These are phyloP conservation scores for Goffeauzyma gilvescens DNA, from an alignment of 768 basidiomycete genomes.

Conservation along the genomic window DNA sequence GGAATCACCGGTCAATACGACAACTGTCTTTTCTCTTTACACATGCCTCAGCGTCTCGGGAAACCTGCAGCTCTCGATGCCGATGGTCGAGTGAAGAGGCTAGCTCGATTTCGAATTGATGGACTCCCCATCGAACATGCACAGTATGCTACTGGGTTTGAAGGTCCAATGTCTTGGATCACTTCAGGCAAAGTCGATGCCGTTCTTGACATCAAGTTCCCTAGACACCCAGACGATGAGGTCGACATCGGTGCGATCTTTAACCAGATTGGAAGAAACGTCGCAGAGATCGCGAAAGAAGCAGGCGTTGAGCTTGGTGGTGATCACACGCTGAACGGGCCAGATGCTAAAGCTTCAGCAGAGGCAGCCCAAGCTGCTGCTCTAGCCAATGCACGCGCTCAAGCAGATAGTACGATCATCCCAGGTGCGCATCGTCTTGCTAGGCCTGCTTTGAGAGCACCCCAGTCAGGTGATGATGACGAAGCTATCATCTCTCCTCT, in stretches of 20 bases:
- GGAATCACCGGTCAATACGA: slow-evolving; percentile 94
- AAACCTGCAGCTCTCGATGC: slow-evolving; percentile 67
- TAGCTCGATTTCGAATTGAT: slow-evolving; percentile 68
- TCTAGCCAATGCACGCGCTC: slow-evolving; percentile 2
- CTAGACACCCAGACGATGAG: slow-evolving; percentile 51
- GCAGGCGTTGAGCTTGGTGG: slow-evolving; percentile 41
- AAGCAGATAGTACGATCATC: slow-evolving; percentile 39
- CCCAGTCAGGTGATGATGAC: slow-evolving; percentile 29
- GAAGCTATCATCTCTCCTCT: background rate
- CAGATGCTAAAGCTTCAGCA: slow-evolving; percentile 14
- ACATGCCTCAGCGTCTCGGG: slow-evolving; percentile 67
- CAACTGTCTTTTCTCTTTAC: slow-evolving; percentile 89
- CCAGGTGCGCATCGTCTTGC: slow-evolving; percentile 74
- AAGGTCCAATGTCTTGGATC: slow-evolving; percentile 88
- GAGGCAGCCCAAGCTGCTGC: slow-evolving; percentile 12
- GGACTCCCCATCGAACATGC: slow-evolving; percentile 92
- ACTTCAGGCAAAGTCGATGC: slow-evolving; percentile 91
- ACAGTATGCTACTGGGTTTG: slow-evolving; percentile 59
- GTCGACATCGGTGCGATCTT: slow-evolving; percentile 62
- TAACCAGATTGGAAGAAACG: slow-evolving; percentile 75
- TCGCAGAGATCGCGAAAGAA: slow-evolving; percentile 37
- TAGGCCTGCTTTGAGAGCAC: slow-evolving; percentile 64
- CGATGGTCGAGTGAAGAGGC: slow-evolving; percentile 28
- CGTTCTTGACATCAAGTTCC: slow-evolving; percentile 94
- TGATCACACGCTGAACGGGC: slow-evolving; percentile 43